Evolutionary conservation across 345 rosid genomes (phyloP), one percentile per base, ranked within the genome.

Genomic region (Corchorus olitorius): DNA sequence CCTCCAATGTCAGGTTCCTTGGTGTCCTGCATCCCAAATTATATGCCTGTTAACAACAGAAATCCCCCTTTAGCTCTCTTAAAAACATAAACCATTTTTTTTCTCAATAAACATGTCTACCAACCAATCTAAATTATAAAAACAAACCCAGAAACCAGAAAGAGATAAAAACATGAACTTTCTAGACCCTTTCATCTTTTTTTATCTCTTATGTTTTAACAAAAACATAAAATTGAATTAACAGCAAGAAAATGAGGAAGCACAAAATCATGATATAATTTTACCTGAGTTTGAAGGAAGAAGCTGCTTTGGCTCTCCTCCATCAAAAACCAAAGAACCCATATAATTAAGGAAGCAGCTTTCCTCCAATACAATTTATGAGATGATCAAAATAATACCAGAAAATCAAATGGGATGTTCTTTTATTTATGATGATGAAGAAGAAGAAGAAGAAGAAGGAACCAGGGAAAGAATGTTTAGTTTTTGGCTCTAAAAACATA

Each of bases 221-320:
- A 34, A 70, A 19, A 33, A 33, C 4, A 46, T 2, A 5, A 9
- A 43, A 72, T n/a, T 46, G 48, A 45, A 66, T 4, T n/a, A 58
- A 63, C 70, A 75, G 70, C 4, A 59, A 65, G 17, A 53, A 58
- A 60, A 74, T 67, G 39, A 50, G 41, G 70, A 17, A 65, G 3
- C 14, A 33, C 12, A 48, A 74, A 6, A 69, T 9, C 15, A n/a
- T 15, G 43, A 60, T 50, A 12, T 65, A 14, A 27, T 27, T 2
- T 79, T 82, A 84, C 88, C 86, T 81, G 82, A 33, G 77, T n/a
- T 41, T 46, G 81, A 81, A 78, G 64, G 63, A 78, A 84, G 63
- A 61, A 82, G 82, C 67, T 74, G 12, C 48, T 52, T 77, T 73
- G 67, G 34, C 75, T 76, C 77, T 69, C 68, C 73, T 68, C 81